Percentiles rank a stretch among this genome's conserved stretches.
Conservation (phyloP, 345 rosid species). For the Eucalyptus victrix region DNA sequence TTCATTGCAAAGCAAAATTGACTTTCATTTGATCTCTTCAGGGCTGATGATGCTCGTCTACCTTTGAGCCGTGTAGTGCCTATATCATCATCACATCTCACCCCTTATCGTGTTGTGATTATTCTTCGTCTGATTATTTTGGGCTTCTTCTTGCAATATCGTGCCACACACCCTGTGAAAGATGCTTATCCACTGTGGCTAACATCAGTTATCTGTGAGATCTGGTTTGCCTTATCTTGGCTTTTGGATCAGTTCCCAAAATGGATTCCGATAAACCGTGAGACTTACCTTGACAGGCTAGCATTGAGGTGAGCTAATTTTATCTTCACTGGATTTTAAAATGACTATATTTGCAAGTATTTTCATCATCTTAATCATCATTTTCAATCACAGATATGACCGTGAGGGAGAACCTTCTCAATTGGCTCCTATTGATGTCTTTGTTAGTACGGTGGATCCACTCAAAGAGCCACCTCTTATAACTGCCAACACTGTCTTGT, state of each 20-base stretch:
- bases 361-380: neutral
- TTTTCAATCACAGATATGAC: conserved; percentile 39
- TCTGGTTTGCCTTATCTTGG: conserved; percentile 98
- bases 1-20: neutral
- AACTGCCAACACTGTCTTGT: conserved; percentile 93
- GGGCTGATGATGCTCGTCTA: conserved; percentile 91
- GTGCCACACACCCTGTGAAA: conserved; percentile 86
- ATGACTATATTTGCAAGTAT: neutral
- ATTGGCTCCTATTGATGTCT: conserved; percentile 80
- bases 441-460: conserved; percentile 98
- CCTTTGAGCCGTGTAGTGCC: conserved; percentile 91
- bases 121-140: conserved; percentile 90
- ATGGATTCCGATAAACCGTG: conserved; percentile 81
- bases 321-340: neutral
- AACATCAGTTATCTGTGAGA: conserved; percentile 88
- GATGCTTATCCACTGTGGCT: conserved; percentile 93
- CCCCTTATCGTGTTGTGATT: conserved; percentile 81
- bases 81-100: conserved; percentile 66
- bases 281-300: conserved; percentile 88
- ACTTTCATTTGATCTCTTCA: conserved; percentile 22
- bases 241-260: conserved; percentile 94
- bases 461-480: conserved; percentile 90
- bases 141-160: conserved; percentile 95
- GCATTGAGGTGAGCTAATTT: conserved; percentile 48
- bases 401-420: conserved; percentile 91